Evolutionary conservation across 768 basidiomycete genomes (phyloP).

Genomic region (Amanita jacksonii): DNA sequence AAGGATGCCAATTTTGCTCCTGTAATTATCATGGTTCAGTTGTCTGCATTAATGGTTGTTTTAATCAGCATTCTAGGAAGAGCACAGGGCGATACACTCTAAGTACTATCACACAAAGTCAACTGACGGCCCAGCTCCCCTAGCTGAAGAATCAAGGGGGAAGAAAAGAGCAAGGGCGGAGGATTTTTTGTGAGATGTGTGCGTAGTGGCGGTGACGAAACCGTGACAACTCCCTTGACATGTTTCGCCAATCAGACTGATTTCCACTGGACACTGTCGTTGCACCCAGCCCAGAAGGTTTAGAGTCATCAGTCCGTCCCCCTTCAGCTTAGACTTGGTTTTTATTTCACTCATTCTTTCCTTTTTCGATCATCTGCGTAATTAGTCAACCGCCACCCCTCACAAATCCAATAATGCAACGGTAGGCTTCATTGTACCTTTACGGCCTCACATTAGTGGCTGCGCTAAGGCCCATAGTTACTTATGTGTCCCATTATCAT

Average conservation of each 20-base stretch:
- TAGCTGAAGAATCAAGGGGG: constrained; percentile 55
- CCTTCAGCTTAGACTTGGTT: constrained; percentile 11
- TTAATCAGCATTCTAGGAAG: constrained; percentile 42
- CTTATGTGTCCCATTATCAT: constrained; percentile 7
- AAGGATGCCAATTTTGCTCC: constrained; percentile 71
- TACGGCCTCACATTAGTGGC: constrained; percentile 5
- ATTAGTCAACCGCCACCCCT: neutral
- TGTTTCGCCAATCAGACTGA: neutral
- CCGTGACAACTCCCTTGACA: neutral
- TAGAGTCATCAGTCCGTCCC: constrained; percentile 25
- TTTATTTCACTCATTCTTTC: constrained; percentile 1
- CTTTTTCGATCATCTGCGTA: constrained; percentile 5
- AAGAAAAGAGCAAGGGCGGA: constrained; percentile 83
- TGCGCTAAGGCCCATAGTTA: constrained; percentile 4
- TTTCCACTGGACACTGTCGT: constrained; percentile 1
- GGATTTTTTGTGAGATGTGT: constrained; percentile 52
- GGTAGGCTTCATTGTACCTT: constrained; percentile 4
- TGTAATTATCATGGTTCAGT: constrained; percentile 32
- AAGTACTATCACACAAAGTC: constrained; percentile 52
- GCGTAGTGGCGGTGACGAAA: constrained; percentile 9
- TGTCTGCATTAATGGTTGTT: neutral
- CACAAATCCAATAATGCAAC: constrained; percentile 1
- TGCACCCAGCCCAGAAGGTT: constrained; percentile 3
- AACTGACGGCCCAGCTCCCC: constrained; percentile 19
- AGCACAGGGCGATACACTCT: constrained; percentile 55